phyloP scores from a whole-genome alignment of 495 filamentous ascomycete genomes.

The Massariosphaeria phaeospora region DNA sequence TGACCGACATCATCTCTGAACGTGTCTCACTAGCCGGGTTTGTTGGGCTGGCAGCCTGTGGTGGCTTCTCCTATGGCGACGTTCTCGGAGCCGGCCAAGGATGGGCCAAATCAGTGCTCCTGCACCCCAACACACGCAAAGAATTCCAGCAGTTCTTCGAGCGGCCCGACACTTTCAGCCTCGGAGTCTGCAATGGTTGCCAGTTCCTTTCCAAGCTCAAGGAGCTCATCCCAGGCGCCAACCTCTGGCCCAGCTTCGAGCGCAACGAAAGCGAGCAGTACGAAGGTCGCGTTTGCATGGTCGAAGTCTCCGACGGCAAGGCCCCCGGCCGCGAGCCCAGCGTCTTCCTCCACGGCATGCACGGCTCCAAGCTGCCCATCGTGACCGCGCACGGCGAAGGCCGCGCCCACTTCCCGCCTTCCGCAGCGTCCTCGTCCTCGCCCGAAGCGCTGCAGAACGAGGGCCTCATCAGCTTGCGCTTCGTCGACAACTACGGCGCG shows the following conservation, averaged over 20 bases:
- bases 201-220: conserved; percentile 87
- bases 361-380: conserved; percentile 76
- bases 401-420: conserved; percentile 64
- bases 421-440: conserved; percentile 39
- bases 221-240: conserved; percentile 78
- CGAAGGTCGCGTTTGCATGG: conserved; percentile 86
- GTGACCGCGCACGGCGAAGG: conserved; percentile 91
- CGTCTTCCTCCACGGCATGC: conserved; percentile 94
- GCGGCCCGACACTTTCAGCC: conserved; percentile 80
- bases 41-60: conserved; percentile 84
- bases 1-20: conserved; percentile 84
- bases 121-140: conserved; percentile 68
- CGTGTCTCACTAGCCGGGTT: conserved; percentile 73
- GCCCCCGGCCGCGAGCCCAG: conserved; percentile 47
- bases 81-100: conserved; percentile 91
- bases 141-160: conserved; percentile 85
- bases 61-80: conserved; percentile 96
- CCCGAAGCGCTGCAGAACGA: conserved; percentile 56
- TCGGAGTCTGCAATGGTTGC: conserved; percentile 97
- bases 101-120: conserved; percentile 91
- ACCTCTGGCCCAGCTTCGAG: conserved; percentile 82
- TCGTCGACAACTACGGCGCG: conserved; percentile 71
- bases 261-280: conserved; percentile 86
- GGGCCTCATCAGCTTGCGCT: conserved; percentile 65
- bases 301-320: conserved; percentile 64